Evolutionary conservation across 768 basidiomycete species (phyloP).

Genomic region (Boletus reticuloceps): DNA sequence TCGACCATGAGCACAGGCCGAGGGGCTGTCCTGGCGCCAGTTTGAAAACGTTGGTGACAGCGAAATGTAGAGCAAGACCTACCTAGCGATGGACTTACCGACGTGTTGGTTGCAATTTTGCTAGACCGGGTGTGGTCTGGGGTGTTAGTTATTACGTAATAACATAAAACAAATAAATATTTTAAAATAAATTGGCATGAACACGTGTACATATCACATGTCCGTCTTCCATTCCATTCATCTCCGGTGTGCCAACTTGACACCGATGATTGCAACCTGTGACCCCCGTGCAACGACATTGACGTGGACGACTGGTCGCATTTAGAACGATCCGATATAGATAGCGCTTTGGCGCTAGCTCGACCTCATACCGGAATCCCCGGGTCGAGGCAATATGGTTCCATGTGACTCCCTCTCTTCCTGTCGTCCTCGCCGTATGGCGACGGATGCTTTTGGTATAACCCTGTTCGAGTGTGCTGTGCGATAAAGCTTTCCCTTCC

Average conservation of each 20-base stretch:
- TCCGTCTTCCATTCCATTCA: not conserved
- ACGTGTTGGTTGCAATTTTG: conserved; percentile 3
- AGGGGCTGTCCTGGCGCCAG: not conserved
- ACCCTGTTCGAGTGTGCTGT: conserved; percentile 18
- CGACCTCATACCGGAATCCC: conserved; percentile 3
- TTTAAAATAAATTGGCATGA: too few relatives aligned
- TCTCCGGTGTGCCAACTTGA: conserved; percentile 7
- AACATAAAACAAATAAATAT: not conserved
- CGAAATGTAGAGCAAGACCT: not conserved
- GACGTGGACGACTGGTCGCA: not conserved
- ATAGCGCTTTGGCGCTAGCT: conserved; percentile 9
- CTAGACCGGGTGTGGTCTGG: not conserved
- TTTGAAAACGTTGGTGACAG: not conserved
- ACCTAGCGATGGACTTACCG: conserved; percentile 11
- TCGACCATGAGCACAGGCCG: conserved; percentile 54
- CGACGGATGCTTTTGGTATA: not conserved
- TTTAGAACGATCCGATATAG: conserved; percentile 7
- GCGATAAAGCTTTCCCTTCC: conserved; percentile 7
- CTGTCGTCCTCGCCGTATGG: conserved; percentile 1
- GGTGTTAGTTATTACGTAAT: conserved; percentile 19
- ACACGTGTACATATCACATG: too few relatives aligned
- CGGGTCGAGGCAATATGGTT: conserved; percentile 13
- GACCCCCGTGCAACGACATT: not conserved
- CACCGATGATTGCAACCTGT: not conserved
- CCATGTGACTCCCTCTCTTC: conserved; percentile 13